Evolutionary conservation across 2,329 filamentous ascomycete genomes (phyloP).

Genomic region (Drechslerella dactyloides): DNA sequence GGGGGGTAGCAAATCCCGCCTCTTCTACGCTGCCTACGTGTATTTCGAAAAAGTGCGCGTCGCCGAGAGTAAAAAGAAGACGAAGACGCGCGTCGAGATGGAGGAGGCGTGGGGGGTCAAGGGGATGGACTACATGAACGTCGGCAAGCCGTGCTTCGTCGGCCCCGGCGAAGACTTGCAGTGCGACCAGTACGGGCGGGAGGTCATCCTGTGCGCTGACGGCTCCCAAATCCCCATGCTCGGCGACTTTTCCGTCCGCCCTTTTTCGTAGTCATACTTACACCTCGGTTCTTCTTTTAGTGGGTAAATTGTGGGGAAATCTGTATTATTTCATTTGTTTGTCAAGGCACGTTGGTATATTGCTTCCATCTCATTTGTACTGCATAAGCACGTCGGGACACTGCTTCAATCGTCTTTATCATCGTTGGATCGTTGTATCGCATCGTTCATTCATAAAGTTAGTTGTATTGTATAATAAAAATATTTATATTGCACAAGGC

Average conservation of each 20-base stretch:
- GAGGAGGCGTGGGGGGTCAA: slow-evolving; percentile 58
- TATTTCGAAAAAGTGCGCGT: slow-evolving; percentile 68
- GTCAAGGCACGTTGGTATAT: too few relatives aligned
- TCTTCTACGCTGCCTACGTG: slow-evolving; percentile 66
- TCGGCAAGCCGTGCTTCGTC: slow-evolving; percentile 7
- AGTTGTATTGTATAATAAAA: too few relatives aligned
- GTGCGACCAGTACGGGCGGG: slow-evolving; percentile 14
- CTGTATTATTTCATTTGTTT: too few relatives aligned
- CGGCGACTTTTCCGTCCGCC: not conserved
- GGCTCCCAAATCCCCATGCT: not conserved
- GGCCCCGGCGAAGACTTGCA: not conserved
- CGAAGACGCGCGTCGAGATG: slow-evolving; percentile 63
- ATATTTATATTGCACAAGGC: too few relatives aligned
- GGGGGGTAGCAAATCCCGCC: slow-evolving; percentile 61
- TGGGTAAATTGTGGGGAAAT: too few relatives aligned
- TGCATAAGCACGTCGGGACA: too few relatives aligned
- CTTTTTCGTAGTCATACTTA: too few relatives aligned
- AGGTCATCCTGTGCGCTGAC: not conserved
- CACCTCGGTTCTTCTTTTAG: slow-evolving; percentile 31
- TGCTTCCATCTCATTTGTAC: too few relatives aligned
- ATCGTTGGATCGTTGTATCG: too few relatives aligned
- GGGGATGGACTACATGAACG: slow-evolving; percentile 46
- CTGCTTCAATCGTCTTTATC: too few relatives aligned
- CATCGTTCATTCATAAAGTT: too few relatives aligned
- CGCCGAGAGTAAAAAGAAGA: slow-evolving; percentile 63